phyloP scores from a whole-genome alignment of 1,139 yeast genomes.

The Pichia sp. region DNA sequence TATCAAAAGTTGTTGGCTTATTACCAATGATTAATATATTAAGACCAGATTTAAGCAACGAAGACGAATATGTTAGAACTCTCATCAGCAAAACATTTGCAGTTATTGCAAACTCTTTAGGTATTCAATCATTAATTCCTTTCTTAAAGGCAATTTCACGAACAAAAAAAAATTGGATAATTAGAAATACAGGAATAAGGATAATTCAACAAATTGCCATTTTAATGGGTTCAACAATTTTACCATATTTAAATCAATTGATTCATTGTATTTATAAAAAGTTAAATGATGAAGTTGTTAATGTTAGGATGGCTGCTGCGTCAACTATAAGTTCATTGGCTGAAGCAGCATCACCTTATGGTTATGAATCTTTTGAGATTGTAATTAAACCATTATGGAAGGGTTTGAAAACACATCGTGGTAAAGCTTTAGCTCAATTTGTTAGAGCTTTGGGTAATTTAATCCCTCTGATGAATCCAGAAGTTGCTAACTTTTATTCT shows the following conservation, averaged over 20 bases:
- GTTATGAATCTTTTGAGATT: constrained; percentile 77
- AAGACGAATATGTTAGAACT: constrained; percentile 77
- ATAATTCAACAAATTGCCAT: constrained; percentile 71
- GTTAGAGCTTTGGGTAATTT: constrained; percentile 73
- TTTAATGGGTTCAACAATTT: constrained; percentile 62
- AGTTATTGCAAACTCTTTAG: constrained; percentile 75
- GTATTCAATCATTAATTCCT: constrained; percentile 66
- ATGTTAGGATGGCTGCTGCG: constrained; percentile 67
- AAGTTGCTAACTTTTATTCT: constrained; percentile 73
- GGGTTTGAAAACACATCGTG: constrained; percentile 73
- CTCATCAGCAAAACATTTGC: constrained; percentile 78
- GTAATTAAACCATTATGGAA: constrained; percentile 73
- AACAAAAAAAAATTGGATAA: constrained; percentile 76
- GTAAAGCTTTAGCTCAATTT: constrained; percentile 70
- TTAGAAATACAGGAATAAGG: constrained; percentile 81
- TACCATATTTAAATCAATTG: constrained; percentile 67
- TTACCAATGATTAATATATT: constrained; percentile 69
- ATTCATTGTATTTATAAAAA: constrained; percentile 56
- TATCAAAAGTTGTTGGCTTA: constrained; percentile 78
- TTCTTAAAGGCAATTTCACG: constrained; percentile 76
- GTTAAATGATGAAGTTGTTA: constrained; percentile 63
- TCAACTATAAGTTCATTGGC: constrained; percentile 70
- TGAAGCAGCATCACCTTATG: constrained; percentile 83
- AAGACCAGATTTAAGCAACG: constrained; percentile 76
- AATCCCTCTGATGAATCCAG: constrained; percentile 82